These are phyloP conservation scores for Actinidia arguta DNA, from an alignment of 179 eudicot genomes.

Conservation along the genomic window DNA sequence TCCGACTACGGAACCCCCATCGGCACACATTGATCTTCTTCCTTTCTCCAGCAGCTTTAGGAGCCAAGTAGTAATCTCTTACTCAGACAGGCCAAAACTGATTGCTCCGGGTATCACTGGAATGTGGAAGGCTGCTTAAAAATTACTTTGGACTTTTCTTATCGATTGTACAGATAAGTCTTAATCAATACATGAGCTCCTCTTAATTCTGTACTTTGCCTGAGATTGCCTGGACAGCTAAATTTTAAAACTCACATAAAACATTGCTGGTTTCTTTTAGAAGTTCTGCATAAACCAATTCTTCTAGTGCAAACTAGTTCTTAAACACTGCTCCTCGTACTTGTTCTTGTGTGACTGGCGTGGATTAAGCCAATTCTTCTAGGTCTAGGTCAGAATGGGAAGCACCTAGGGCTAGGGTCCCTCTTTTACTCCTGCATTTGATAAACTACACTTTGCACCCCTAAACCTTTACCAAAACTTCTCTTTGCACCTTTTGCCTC, in stretches of 20 bases:
- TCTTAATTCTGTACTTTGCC: background rate
- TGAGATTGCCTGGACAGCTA: slow-evolving; percentile 12
- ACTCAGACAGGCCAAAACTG: background rate
- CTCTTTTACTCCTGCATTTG: no score
- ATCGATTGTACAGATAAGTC: slow-evolving; percentile 16
- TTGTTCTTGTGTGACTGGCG: background rate
- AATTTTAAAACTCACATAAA: background rate
- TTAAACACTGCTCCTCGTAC: background rate
- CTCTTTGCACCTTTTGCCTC: no score
- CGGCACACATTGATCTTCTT: slow-evolving; percentile 26
- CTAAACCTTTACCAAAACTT: no score
- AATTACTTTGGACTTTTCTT: background rate
- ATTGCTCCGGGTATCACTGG: background rate
- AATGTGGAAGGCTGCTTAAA: background rate
- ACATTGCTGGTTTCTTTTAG: background rate
- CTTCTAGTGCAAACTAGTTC: no score
- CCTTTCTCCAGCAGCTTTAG: slow-evolving; percentile 13
- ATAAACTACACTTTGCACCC: no score
- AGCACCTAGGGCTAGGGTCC: no score
- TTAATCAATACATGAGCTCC: slow-evolving; percentile 9
- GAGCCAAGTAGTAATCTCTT: background rate
- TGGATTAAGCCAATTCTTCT: no score
- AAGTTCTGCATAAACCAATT: background rate
- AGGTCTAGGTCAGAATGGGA: no score
- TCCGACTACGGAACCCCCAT: slow-evolving; percentile 23